Evolutionary conservation across 805 yeast genomes (phyloP), one percentile per base, ranked within the genome.

Genomic region (Candida ficus): DNA sequence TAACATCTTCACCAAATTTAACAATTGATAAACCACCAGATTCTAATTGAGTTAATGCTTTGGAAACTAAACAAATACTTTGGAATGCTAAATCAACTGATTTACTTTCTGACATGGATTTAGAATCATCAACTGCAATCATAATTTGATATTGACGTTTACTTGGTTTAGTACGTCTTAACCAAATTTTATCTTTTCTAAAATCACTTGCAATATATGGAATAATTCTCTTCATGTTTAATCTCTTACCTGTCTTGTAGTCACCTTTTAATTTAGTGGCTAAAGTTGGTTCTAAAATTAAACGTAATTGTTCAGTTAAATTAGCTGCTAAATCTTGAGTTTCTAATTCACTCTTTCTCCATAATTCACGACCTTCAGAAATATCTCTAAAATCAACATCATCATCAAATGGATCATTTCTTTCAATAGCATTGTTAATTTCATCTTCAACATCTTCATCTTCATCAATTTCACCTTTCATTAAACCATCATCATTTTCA

Each of bases 151-250:
- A 93, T 60, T 90, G 93, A 56, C 99, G 80, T 68, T 93, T 93
- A 50, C 95, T 85, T 42, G 99, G 99, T 59, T 93, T 91, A 7
- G 97, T 89, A 63, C 99, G 78, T 60, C 96, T 78, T 66, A 93
- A 74, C 99, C 99, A 93, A 43, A 93, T 93, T 70, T 93, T 93
- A 62, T 93, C 99, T 61, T 93, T 93, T 56, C 95, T 80, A 76
- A 88, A 93, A 56, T 89, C 95, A 29, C 96, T 86, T 1, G 99
- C 99, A 68, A 93, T 93, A 62, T 91, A 93, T 7, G 98, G 95
- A 56, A 93, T 93, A 54, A 93, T 93, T 51, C 97, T 75, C 70
- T 91, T 93, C 98, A 93, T 90, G 63, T 93, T 93, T 54, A 93
- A 75, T 51, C 99, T 74, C 62, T 93, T 93, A 61, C 99, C 99